phyloP scores from a whole-genome alignment of 73 alveolate genomes.

The Tetrahymena borealis region DNA sequence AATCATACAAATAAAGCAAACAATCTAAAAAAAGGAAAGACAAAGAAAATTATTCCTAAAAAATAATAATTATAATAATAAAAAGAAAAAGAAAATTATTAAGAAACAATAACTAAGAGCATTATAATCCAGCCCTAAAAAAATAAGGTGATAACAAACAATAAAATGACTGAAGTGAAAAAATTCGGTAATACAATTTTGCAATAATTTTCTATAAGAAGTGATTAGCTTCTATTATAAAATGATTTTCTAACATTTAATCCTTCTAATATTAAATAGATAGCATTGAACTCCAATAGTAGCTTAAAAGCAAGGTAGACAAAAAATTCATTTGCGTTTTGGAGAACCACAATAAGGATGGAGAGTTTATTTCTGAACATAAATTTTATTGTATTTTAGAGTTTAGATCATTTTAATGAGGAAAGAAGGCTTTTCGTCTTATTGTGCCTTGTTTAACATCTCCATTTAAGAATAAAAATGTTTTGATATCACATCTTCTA shows the following conservation, averaged over 20 bases:
- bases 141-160: not conserved
- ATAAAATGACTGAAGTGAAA: not conserved
- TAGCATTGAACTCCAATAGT: not conserved
- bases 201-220: not conserved
- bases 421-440: too few relatives aligned
- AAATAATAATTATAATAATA: not conserved
- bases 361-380: too few relatives aligned
- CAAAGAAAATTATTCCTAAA: not conserved
- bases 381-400: too few relatives aligned
- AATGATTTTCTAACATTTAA: not conserved
- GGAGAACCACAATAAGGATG: too few relatives aligned
- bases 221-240: not conserved
- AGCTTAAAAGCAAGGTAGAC: not conserved
- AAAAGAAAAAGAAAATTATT: not conserved
- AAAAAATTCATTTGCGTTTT: not conserved
- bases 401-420: too few relatives aligned
- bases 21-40: slow-evolving; percentile 1
- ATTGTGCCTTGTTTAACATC: too few relatives aligned
- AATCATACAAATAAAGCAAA: not conserved
- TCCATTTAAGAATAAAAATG: not conserved
- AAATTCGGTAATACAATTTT: not conserved
- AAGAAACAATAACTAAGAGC: not conserved
- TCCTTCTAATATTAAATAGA: not conserved
- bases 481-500: not conserved
- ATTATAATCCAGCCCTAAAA: not conserved